A percentile compares a stretch with the other conserved stretches of the same genome.
phyloP scores from a whole-genome alignment of 495 filamentous ascomycete genomes.

The Penicillium paradoxum region DNA sequence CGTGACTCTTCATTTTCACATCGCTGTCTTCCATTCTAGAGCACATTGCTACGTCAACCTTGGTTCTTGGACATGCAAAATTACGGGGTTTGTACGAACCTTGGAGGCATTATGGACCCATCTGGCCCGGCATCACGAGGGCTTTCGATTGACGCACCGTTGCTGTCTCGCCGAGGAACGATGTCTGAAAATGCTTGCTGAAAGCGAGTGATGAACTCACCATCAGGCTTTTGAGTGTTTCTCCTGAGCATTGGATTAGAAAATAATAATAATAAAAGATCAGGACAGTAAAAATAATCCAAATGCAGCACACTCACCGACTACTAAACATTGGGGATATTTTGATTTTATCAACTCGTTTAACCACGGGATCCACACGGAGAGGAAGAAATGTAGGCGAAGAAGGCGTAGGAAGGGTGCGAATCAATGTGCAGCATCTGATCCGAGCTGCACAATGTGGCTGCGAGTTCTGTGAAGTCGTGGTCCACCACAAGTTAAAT shows the following conservation, averaged over 20 bases:
- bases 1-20: constrained; percentile 43
- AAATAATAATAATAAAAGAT: not conserved
- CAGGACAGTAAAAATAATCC: too few species aligned
- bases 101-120: constrained; percentile 21
- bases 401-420: constrained; percentile 1
- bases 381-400: constrained; percentile 1
- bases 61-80: not conserved
- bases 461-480: not conserved
- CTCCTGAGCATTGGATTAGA: constrained; percentile 58
- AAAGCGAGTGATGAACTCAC: constrained; percentile 80
- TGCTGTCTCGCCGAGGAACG: constrained; percentile 27
- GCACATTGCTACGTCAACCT: constrained; percentile 4
- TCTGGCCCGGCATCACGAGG: not conserved
- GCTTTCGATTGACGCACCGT: not conserved
- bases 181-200: constrained; percentile 73
- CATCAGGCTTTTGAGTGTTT: constrained; percentile 80
- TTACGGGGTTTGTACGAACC: constrained; percentile 17
- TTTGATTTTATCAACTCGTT: not conserved
- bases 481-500: not conserved
- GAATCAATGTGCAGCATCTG: constrained; percentile 7
- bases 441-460: not conserved
- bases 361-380: not conserved
- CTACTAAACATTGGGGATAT: constrained; percentile 22
- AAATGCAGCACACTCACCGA: constrained; percentile 10
- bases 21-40: constrained; percentile 11